Evolutionary conservation across 371 early-diverging fungal genomes (phyloP), one percentile per base, ranked within the genome.

Genomic region (Umbelopsis sp.): DNA sequence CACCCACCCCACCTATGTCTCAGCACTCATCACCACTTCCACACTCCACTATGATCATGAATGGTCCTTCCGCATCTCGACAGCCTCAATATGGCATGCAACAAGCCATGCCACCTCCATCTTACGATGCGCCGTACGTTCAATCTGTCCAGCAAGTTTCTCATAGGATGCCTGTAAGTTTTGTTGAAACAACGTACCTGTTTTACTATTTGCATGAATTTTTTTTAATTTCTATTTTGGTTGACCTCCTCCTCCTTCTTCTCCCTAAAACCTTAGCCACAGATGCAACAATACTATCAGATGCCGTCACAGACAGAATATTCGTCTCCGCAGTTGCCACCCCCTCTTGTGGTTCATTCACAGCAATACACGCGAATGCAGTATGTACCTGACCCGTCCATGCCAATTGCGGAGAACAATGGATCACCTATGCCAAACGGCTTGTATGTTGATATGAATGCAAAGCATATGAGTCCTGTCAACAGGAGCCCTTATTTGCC

Each of bases 251-350:
- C 16, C 29, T 29, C 48, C 48, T 18, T 16, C 20, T n/a, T 48
- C n/a, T 16, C 48, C n/a, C 48, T 53, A 35, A 41, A 41, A 41
- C 29, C 35, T 57, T 18, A 57, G 57, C 57, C 57, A 25, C 57
- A 57, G 16, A 57, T 57, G 57, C 57, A 57, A 51, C 52, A 51
- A 16, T 57, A 57, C n/a, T 57, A 57, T 35, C 57, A 29, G 14
- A 57, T 57, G 57, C 57, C 57, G 35, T 29, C 29, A 57, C 57
- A 57, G 35, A 35, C 18, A 9, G 57, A 57, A 57, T 29, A 57
- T 57, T 57, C 57, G 29, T 57, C 57, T 18, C 57, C 57, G 57
- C 57, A 57, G 14, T 35, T 57, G 29, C 57, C 57, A 35, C 57
- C 57, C 18, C 57, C 57, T 18, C 29, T 57, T 57, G 57, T 57